Conservation (phyloP, 495 filamentous ascomycete species). For the Delitschia confertaspora region DNA sequence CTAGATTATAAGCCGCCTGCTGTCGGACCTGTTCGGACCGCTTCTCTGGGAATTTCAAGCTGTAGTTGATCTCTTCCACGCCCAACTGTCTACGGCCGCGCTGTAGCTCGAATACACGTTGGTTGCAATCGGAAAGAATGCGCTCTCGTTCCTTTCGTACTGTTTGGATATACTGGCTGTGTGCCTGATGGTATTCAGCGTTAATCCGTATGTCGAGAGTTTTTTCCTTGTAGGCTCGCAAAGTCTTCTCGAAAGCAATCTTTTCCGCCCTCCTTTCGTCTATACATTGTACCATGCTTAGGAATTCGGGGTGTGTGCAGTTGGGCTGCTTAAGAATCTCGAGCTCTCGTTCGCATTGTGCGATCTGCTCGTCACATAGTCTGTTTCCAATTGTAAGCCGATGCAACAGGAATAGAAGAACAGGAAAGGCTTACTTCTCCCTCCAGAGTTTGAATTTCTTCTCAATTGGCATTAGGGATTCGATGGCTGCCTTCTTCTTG, state of each 20-base stretch:
- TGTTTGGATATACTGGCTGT: conserved; percentile 78
- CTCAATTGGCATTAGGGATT: conserved; percentile 68
- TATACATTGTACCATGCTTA: conserved; percentile 76
- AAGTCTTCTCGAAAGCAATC: conserved; percentile 60
- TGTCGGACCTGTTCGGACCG: conserved; percentile 64
- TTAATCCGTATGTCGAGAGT: conserved; percentile 62
- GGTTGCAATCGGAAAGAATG: conserved; percentile 68
- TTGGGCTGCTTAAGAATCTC: conserved; percentile 66
- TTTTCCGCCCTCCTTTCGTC: conserved; percentile 72
- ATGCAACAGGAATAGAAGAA: background rate
- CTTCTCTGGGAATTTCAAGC: conserved; percentile 51
- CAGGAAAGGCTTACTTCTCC: conserved; percentile 60
- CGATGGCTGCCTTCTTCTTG: conserved; percentile 72
- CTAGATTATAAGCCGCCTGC: conserved; percentile 82
- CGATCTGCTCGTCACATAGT: conserved; percentile 77
- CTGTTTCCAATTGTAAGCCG: conserved; percentile 37
- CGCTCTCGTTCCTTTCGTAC: conserved; percentile 72
- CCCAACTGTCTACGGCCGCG: conserved; percentile 70
- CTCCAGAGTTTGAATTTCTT: conserved; percentile 74
- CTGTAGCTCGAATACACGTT: conserved; percentile 85
- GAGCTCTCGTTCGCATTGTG: conserved; percentile 72
- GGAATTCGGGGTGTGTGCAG: conserved; percentile 78
- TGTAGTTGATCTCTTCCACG: conserved; percentile 67
- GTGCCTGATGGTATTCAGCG: conserved; percentile 70
- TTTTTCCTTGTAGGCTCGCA: conserved; percentile 62